A percentile compares a stretch with the other conserved stretches of the same genome.
Evolutionary conservation across 1,284 basidiomycete species (phyloP).

Genomic region (Ganoderma multipileum): DNA sequence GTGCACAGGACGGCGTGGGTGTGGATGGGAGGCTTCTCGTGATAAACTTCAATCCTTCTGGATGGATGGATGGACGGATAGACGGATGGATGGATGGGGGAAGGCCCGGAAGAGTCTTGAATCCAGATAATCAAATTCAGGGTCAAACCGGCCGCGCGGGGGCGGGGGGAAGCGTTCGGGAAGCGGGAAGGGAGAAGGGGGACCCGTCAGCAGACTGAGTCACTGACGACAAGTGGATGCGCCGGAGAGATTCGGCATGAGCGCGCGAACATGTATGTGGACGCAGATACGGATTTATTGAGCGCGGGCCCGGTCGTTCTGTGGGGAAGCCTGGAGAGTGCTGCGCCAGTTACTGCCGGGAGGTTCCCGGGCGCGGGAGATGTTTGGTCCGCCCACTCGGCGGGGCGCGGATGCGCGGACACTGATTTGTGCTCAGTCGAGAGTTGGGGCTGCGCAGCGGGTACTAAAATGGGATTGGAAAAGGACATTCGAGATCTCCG

Average conservation of each 20-base stretch:
- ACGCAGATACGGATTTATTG: background rate
- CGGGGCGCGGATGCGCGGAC: constrained; percentile 14
- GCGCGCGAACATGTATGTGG: background rate
- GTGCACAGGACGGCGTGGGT: too few species aligned
- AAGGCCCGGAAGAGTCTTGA: background rate
- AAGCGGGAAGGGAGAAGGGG: background rate
- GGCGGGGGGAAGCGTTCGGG: background rate
- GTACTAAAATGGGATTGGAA: background rate
- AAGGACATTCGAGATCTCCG: constrained; percentile 9
- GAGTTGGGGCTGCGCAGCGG: background rate
- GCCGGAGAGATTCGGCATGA: background rate
- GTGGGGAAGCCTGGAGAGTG: background rate
- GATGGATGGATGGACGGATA: background rate
- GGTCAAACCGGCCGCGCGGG: constrained; percentile 16
- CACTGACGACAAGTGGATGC: background rate
- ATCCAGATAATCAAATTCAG: constrained; percentile 29
- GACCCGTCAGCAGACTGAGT: background rate
- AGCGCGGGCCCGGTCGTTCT: background rate
- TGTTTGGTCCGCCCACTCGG: background rate
- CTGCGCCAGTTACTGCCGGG: background rate
- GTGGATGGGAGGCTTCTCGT: constrained; percentile 4
- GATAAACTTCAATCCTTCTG: constrained; percentile 12
- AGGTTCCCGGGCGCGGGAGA: background rate
- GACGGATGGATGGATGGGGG: background rate
- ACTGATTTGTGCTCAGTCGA: background rate